Conservation (phyloP, 2,329 filamentous ascomycete species). For the Diplodia seriata region DNA sequence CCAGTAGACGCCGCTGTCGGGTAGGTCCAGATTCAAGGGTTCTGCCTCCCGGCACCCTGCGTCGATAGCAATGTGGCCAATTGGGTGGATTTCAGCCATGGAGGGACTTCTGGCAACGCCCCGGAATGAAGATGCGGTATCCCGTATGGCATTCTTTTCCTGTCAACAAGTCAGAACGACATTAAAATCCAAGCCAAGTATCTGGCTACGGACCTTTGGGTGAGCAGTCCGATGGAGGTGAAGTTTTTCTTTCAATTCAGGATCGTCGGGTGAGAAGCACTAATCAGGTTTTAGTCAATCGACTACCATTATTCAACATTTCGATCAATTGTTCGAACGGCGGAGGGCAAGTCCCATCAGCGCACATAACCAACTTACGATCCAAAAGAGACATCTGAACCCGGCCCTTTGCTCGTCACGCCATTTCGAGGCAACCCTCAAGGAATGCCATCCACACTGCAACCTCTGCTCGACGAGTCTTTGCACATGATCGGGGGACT, state of each 20-base stretch:
- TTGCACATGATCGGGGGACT: not conserved
- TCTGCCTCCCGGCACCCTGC: not conserved
- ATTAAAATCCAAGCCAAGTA: not conserved
- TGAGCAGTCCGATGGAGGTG: not conserved
- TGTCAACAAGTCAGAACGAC: not conserved
- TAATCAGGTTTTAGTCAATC: not conserved
- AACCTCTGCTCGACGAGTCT: not conserved
- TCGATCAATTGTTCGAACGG: not conserved
- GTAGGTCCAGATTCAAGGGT: not conserved
- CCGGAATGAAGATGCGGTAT: not conserved
- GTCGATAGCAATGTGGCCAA: not conserved
- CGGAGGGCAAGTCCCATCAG: not conserved
- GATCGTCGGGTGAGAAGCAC: not conserved
- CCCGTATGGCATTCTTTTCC: not conserved
- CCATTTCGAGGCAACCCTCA: not conserved
- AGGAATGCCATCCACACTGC: not conserved
- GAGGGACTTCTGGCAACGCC: not conserved
- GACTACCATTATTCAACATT: not conserved
- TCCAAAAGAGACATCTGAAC: not conserved
- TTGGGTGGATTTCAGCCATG: not conserved
- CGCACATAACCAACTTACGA: not conserved
- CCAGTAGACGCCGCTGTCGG: not conserved
- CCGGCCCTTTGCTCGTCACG: not conserved
- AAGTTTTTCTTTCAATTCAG: not conserved
- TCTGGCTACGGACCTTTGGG: not conserved